Conservation (phyloP, 2,329 filamentous ascomycete genomes). For the Phoma sp. region DNA sequence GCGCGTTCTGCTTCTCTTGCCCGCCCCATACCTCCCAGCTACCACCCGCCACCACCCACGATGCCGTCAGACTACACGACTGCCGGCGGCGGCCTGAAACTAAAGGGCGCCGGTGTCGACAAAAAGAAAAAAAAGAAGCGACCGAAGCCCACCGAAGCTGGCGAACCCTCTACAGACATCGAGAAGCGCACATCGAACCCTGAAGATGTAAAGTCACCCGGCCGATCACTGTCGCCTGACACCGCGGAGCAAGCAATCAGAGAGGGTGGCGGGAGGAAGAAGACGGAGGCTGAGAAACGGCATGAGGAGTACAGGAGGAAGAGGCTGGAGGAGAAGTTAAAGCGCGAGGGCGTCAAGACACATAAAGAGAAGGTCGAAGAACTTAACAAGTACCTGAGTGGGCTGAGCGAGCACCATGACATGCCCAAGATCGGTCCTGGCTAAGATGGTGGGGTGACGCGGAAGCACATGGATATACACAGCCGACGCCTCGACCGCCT, state of each 20-base stretch:
- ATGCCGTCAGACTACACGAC: conserved; percentile 80
- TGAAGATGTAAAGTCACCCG: conserved; percentile 28
- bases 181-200: conserved; percentile 30
- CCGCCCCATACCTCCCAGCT: not conserved
- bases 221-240: conserved; percentile 46
- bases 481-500: not conserved
- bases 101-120: conserved; percentile 79
- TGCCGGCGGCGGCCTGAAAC: conserved; percentile 76
- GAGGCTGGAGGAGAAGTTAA: conserved; percentile 80
- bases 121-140: conserved; percentile 67
- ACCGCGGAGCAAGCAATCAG: conserved; percentile 35
- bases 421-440: conserved; percentile 72
- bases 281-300: conserved; percentile 84
- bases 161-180: conserved; percentile 18
- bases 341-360: conserved; percentile 88
- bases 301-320: conserved; percentile 84
- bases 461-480: not conserved
- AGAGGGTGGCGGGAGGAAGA: conserved; percentile 54
- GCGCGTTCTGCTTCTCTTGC: not conserved
- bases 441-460: conserved; percentile 47
- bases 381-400: conserved; percentile 90
- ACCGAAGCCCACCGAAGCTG: conserved; percentile 42
- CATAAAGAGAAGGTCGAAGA: conserved; percentile 98
- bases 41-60: conserved; percentile 16
- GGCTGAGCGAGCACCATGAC: conserved; percentile 95